Base-by-base conservation (phyloP, 73 alveolate genomes). In the Paramecium primaurelia region DNA sequence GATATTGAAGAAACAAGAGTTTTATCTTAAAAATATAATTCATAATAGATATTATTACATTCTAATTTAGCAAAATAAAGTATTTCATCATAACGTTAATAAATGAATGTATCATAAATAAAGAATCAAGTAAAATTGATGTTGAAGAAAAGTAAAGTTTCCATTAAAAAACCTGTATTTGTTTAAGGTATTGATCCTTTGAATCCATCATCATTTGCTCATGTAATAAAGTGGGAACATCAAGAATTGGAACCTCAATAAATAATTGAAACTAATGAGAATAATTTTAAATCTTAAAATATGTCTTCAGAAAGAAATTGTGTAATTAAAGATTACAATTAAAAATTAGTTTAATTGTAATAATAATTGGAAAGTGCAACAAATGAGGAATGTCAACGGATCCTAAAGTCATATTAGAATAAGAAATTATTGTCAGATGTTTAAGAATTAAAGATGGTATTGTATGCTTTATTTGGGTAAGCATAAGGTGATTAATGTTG, bases 1-100 rank as follows among this genome's bases (percentile, higher is more conserved):
- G 91, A 80, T 12, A 44, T 80, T 12, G 91, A 80, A 80, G 91
- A 80, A 12, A 80, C 75, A n/a, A 80, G 91, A 80, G 10, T 26
- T 3, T 45, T 32, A 47, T 11, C 71, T 14, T 47, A 80, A 34
- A 80, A 64, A 28, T 64, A 64, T 34, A 64, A 64, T 64, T 34
- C 42, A 25, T 32, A 64, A 64, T 34, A 64, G 28, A 32, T 26
- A 28, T 64, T 32, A 64, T 28, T 25, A 12, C 84, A 64, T 64
- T 32, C 84, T 4, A 32, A 11, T 49, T 16, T 22, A 44, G 32
- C 91, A 9, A 80, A 40, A 22, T 11, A 26, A 14, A 80, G 30
- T 10, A 20, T 45, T 45, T 80, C 77, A 26, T 30, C 88, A 16
- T 75, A 38, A 75, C 38, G 84, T 4, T 75, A 75, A 37, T 16